These are phyloP conservation scores for Neoascochyta sp. DNA, from an alignment of 2,329 filamentous ascomycete genomes.

Conservation along the genomic window DNA sequence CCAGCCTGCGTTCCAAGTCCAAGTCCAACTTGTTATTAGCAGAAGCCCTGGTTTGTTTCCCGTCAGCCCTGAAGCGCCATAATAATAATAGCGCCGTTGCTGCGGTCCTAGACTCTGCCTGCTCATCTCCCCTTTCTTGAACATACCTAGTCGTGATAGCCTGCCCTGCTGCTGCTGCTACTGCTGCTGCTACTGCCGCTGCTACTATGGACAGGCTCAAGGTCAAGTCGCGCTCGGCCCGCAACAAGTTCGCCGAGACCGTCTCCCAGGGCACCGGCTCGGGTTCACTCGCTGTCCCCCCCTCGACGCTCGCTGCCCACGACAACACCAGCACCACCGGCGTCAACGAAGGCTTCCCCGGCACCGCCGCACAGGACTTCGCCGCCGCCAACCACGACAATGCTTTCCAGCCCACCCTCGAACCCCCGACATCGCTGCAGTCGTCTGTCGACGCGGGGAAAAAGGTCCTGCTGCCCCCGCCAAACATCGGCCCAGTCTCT, in stretches of 20 bases:
- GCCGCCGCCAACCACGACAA: constrained; percentile 17
- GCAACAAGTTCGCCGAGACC: constrained; percentile 29
- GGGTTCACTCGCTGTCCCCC: constrained; percentile 27
- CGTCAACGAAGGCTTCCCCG: constrained; percentile 33
- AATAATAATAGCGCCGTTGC: too few species aligned
- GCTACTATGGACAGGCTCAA: constrained; percentile 33
- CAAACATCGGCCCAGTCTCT: too few species aligned
- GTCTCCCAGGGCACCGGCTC: constrained; percentile 25
- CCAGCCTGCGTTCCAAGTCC: too few species aligned
- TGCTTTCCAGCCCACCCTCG: constrained; percentile 18
- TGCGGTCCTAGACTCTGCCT: too few species aligned
- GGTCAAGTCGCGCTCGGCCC: constrained; percentile 32
- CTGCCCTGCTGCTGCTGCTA: too few species aligned
- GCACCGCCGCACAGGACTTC: constrained; percentile 34
- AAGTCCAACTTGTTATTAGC: too few species aligned
- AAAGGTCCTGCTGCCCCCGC: constrained; percentile 26
- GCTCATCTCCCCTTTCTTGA: too few species aligned
- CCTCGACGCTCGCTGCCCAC: constrained; percentile 25
- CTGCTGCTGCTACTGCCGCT: too few species aligned
- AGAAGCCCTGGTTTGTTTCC: too few species aligned
- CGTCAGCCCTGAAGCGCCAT: too few species aligned
- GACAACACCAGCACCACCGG: constrained; percentile 32
- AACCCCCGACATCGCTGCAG: constrained; percentile 34
- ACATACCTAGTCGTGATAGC: too few species aligned
- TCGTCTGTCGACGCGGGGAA: constrained; percentile 36